These are phyloP conservation scores for Lactarius hengduanensis DNA, from an alignment of 768 basidiomycete genomes.

Conservation along the genomic window DNA sequence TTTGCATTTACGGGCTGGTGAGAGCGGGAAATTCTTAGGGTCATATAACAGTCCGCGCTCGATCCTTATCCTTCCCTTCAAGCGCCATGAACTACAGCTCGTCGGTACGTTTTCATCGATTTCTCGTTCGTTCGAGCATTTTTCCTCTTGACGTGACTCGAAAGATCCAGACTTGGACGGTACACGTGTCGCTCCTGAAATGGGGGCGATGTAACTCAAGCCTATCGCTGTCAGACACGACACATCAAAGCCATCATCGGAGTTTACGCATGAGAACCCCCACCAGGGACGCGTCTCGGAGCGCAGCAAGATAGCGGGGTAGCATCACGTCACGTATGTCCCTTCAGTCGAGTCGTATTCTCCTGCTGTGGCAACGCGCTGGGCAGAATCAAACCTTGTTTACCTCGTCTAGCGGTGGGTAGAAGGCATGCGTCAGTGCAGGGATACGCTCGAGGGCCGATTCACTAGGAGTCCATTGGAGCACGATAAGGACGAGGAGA, in stretches of 20 bases:
- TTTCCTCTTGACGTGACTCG: not conserved
- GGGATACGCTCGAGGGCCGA: slow-evolving; percentile 16
- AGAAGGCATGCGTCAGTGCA: slow-evolving; percentile 21
- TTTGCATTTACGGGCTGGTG: not conserved
- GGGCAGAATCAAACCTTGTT: slow-evolving; percentile 54
- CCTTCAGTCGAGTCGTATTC: not conserved
- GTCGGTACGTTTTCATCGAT: not conserved
- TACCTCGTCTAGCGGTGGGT: slow-evolving; percentile 44
- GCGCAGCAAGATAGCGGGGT: slow-evolving; percentile 13
- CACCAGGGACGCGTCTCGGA: not conserved
- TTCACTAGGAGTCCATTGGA: slow-evolving; percentile 27
- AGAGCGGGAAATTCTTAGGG: not conserved
- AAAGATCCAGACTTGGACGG: slow-evolving; percentile 2
- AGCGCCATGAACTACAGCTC: slow-evolving; percentile 1
- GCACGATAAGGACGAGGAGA: not conserved
- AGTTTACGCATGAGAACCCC: not conserved
- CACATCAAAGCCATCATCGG: not conserved
- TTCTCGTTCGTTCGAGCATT: not conserved
- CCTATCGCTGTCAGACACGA: not conserved
- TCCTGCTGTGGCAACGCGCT: slow-evolving; percentile 51
- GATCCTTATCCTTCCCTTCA: not conserved
- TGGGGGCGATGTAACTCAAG: slow-evolving; percentile 2
- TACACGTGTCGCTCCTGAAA: not conserved
- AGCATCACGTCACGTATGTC: slow-evolving; percentile 3
- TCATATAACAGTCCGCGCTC: too few species aligned